phyloP scores from a whole-genome alignment of 768 basidiomycete genomes.

The Mycena metata region DNA sequence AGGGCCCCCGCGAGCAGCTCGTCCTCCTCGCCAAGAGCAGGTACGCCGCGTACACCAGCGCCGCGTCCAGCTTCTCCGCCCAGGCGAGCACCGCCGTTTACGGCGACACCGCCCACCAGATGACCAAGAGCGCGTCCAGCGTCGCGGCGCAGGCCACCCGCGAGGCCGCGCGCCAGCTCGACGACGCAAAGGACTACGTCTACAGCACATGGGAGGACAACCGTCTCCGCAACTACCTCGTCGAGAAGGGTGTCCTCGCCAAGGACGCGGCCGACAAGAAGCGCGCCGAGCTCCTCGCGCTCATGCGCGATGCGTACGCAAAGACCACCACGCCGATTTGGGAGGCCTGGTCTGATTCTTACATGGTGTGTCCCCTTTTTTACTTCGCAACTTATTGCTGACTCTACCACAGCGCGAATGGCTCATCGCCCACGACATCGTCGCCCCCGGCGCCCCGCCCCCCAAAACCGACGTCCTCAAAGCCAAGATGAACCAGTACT shows the following conservation, averaged over 20 bases:
- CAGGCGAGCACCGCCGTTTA: slow-evolving; percentile 68
- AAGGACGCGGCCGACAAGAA: slow-evolving; percentile 65
- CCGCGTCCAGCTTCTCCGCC: slow-evolving; percentile 68
- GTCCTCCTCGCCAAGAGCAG: slow-evolving; percentile 81
- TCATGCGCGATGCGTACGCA: slow-evolving; percentile 80
- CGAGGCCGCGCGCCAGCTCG: slow-evolving; percentile 64
- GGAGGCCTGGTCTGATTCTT: slow-evolving; percentile 72
- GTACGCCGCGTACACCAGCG: slow-evolving; percentile 70
- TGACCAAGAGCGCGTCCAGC: slow-evolving; percentile 56
- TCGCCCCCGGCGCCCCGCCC: slow-evolving; percentile 70
- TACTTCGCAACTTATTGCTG: neutral
- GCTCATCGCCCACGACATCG: slow-evolving; percentile 84
- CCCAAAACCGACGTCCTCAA: slow-evolving; percentile 67
- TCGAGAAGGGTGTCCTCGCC: slow-evolving; percentile 79
- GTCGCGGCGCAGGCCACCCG: slow-evolving; percentile 67
- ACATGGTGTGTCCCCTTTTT: neutral
- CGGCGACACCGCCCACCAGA: slow-evolving; percentile 55
- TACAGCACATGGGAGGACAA: slow-evolving; percentile 93
- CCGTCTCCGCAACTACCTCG: slow-evolving; percentile 77
- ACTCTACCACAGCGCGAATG: slow-evolving; percentile 72
- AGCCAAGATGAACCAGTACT: slow-evolving; percentile 81
- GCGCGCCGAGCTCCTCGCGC: slow-evolving; percentile 74
- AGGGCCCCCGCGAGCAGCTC: slow-evolving; percentile 84
- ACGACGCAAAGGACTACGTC: slow-evolving; percentile 87
- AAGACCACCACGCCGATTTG: slow-evolving; percentile 75